Conservation (phyloP, 306 rosid genomes). For the Dicorynia guianensis region DNA sequence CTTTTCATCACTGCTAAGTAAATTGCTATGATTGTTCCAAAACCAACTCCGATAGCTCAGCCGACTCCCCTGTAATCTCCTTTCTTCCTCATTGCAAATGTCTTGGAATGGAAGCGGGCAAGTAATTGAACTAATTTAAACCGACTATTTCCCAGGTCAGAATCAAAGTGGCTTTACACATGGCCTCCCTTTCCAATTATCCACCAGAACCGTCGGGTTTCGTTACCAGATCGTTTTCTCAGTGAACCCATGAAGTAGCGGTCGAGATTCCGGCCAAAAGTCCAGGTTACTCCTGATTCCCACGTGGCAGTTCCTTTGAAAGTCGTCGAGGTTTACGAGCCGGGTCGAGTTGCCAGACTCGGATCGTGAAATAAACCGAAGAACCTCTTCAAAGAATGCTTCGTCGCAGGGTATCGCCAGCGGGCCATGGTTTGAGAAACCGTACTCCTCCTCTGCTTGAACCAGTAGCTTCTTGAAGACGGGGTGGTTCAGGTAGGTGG, state of each 20-base stretch:
- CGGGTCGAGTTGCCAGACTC: constrained; percentile 54
- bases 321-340: constrained; percentile 53
- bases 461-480: constrained; percentile 70
- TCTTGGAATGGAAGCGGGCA: neutral
- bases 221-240: constrained; percentile 59
- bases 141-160: constrained; percentile 48
- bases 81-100: neutral
- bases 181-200: neutral
- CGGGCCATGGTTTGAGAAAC: constrained; percentile 68
- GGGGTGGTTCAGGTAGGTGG: constrained; percentile 80
- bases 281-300: constrained; percentile 54
- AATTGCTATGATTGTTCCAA: neutral
- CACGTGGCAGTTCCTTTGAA: constrained; percentile 60
- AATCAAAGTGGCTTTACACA: constrained; percentile 13
- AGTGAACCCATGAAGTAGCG: constrained; percentile 62
- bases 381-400: constrained; percentile 63
- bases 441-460: constrained; percentile 78
- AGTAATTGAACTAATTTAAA: constrained; percentile 16
- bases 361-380: constrained; percentile 62
- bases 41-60: constrained; percentile 29
- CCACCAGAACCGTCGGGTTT: too few species aligned
- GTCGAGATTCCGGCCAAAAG: constrained; percentile 73
- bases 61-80: constrained; percentile 3
- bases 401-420: constrained; percentile 81
- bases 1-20: too few species aligned